Evolutionary conservation across 306 rosid genomes (phyloP), one percentile per base, ranked within the genome.

Genomic region (Crataegus laevigata): DNA sequence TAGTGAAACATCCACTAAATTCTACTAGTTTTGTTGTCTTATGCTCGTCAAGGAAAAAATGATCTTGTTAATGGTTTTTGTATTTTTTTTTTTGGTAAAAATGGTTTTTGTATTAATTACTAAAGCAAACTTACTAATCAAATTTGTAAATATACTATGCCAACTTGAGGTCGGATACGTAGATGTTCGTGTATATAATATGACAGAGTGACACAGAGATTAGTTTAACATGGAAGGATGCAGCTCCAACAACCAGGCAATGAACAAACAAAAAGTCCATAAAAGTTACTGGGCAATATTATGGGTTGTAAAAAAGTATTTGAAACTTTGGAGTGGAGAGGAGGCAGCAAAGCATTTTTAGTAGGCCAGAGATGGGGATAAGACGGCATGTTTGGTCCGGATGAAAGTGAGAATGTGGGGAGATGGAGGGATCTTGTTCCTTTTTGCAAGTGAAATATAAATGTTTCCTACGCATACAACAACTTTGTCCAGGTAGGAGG

Each of bases 391-490:
- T 24, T 76, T 54, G 75, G 72, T 71, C 63, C 4, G 42, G 50
- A 67, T 30, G 71, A 72, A 29, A 55, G 45, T 75, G 59, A 77
- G 82, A 75, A 75, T 61, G 80, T 58, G 77, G 57, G 78, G 64
- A 79, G 71, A 73, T 58, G 81, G 76, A 82, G 62, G 34, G 73
- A 66, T 29, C 15, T 69, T 74, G 79, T 69, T 69, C 32, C 43
- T 68, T 77, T 50, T 38, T 57, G 76, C 66, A 61, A 36, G 15
- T 79, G 24, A 30, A 70, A 73, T 72, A 68, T 42, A 73, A 77
- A 72, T 92, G 93, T 87, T 88, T 87, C 93, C 92, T 84, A 81
- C 80, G 85, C 81, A 77, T 55, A 75, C 82, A 72, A 72, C 88
- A 90, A 26, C 68, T 47, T 84, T 84, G 89, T 88, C 96, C 75